Base-by-base conservation (phyloP, 2,329 filamentous ascomycete species). In the Aurifilum marmelostoma region DNA sequence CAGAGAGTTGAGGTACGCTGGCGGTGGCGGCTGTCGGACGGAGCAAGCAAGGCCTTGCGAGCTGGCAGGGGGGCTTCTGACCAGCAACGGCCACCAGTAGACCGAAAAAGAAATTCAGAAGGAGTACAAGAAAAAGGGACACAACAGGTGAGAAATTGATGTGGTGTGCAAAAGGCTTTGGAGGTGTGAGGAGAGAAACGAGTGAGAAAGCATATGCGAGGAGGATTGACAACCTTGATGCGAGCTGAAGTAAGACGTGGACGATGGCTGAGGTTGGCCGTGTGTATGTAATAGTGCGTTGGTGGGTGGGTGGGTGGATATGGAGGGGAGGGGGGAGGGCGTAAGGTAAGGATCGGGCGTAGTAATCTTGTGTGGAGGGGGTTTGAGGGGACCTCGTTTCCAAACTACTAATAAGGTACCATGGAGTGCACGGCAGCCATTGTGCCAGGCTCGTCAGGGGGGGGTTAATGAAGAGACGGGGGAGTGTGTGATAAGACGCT, bases 1-100 rank as follows among this genome's bases (percentile, higher is more conserved):
- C 9, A 39, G 29, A 34, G n/a, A 32, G 34, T 2, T 32, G 63
- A 63, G 66, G 69, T 67, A n/a, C 34, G 34, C 4, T 21, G 66
- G 69, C 61, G 59, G 34, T 72, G 41, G 61, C 66, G 43, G 41
- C 43, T 59, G 65, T 52, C 66, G 43, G 37, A 27, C 60, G 67
- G 63, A 37, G 69, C 43, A 32, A 54, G 34, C 50, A n/a, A 56
- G 50, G 34, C 4, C 34, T 34, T 41, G 58, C 24, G 24, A 68
- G 59, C 66, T 66, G 43, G 60, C 67, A 18, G 69, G 58, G 59
- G 54, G 67, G 68, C 62, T 63, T 62, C 65, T 41, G 47, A 34
- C 41, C 61, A 43, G 41, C 61, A 50, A n/a, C 29, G 47, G 63
- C 47, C 32, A 54, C 32, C 34, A 34, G 34, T 34, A 8, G 34